Percentiles rank a stretch among this genome's conserved stretches.
These are phyloP conservation scores for Pseudopediastrum boryanum DNA, from an alignment of 139 green algal genomes.

Conservation along the genomic window DNA sequence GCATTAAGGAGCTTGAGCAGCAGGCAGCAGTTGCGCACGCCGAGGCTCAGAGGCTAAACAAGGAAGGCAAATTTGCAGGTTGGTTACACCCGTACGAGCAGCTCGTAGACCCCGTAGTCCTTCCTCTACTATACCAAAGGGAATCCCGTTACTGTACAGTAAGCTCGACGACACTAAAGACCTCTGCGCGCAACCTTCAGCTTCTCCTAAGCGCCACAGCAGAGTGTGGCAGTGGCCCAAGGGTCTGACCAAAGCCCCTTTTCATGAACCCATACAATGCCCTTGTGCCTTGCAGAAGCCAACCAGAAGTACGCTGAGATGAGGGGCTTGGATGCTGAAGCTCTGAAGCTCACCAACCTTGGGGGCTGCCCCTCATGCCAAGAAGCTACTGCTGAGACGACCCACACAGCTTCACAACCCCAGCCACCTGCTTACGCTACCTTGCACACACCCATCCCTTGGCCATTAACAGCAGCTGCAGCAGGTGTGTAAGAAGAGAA, in stretches of 20 bases:
- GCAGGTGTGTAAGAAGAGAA: too few species aligned
- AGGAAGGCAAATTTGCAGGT: conserved; percentile 20
- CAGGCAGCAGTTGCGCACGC: conserved; percentile 34
- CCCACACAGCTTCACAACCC: too few species aligned
- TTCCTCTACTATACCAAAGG: too few species aligned
- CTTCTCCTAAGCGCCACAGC: too few species aligned
- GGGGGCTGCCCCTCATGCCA: conserved; percentile 32
- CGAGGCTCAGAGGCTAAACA: conserved; percentile 59
- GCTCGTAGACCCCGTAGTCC: background rate
- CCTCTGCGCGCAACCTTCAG: too few species aligned
- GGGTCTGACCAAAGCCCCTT: too few species aligned
- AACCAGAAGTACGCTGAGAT: conserved; percentile 50
- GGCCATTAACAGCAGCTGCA: background rate
- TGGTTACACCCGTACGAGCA: background rate
- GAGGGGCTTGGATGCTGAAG: conserved; percentile 53
- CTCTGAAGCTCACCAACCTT: conserved; percentile 18
- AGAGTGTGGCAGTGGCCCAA: too few species aligned
- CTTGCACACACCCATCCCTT: background rate
- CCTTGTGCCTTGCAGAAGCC: too few species aligned
- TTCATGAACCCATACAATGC: too few species aligned
- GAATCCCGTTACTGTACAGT: too few species aligned
- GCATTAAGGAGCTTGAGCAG: conserved; percentile 37
- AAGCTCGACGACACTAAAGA: too few species aligned
- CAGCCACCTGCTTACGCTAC: too few species aligned
- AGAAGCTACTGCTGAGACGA: conserved; percentile 5